Base-by-base conservation (phyloP, 2,329 filamentous ascomycete genomes). In the Mycocentrospora acerina region DNA sequence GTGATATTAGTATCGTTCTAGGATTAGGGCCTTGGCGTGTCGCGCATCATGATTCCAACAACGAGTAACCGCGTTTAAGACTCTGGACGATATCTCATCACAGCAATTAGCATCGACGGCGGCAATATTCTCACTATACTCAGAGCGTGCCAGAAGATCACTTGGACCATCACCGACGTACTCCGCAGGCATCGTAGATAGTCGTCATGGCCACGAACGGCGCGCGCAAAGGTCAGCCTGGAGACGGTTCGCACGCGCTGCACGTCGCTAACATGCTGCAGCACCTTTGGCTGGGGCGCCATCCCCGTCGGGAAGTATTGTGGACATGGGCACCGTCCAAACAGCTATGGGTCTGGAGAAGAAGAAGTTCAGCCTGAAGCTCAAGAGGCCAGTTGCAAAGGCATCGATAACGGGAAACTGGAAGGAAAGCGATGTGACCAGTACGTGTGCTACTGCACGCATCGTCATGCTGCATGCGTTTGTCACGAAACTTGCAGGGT, bases 391-490 rank as follows among this genome's bases (percentile, higher is more conserved):
- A 2, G 67, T 74, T 1, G 80, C 81, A 1, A 86, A 83, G 62
- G 75, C 82, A 39, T 79, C 70, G 39, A 82, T 84, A 53, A 78
- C 82, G 4, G 85, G 85, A 16, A 86, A 85, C 56, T 88, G 85
- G 84, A 80, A 78, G 53, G 83, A 86, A 53, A 80, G 74, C 51
- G 72, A 84, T 31, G 69, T 80, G 17, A 81, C 82, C 53, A 80
- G 83, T 84, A 71, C 25, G 71, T 48, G 7, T 13, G 25, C 29
- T 13, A 32, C 16, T 30, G 10, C 29, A 32, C 29, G 28, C 11
- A n/a, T 14, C 7, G 15, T 10, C 24, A 12, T 15, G 16, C 30
- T 32, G n/a, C 9, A 15, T 18, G 24, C 26, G 24, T 37, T 14
- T 30, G 13, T 11, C 14, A 8, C 15, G 22, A 22, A 12, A 18